These are phyloP conservation scores for Mycena alexandri DNA, from an alignment of 768 basidiomycete species.

Conservation along the genomic window DNA sequence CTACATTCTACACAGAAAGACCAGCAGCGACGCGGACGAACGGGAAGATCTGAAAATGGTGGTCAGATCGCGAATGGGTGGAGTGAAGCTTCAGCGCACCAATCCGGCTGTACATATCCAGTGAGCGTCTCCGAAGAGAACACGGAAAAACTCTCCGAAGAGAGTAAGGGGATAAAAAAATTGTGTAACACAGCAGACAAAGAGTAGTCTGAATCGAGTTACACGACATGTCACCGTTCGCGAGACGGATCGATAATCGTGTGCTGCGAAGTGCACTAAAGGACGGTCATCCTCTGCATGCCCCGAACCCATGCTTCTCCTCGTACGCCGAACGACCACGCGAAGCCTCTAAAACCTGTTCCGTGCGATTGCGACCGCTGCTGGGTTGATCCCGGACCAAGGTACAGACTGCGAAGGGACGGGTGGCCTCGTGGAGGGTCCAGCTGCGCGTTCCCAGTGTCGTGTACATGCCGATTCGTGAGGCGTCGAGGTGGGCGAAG, in stretches of 20 bases:
- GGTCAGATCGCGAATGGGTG: neutral
- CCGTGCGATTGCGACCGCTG: conserved; percentile 2
- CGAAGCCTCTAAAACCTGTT: conserved; percentile 22
- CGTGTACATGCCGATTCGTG: conserved; percentile 31
- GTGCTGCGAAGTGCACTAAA: conserved; percentile 81
- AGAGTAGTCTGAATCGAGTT: conserved; percentile 84
- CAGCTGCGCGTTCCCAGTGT: conserved; percentile 28
- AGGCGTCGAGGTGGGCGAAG: conserved; percentile 28
- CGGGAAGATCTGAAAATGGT: too few species aligned
- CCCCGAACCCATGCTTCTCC: conserved; percentile 39
- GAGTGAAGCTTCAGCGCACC: neutral
- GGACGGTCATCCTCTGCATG: conserved; percentile 49
- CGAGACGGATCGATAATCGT: conserved; percentile 41
- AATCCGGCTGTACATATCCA: neutral
- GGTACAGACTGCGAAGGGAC: conserved; percentile 35
- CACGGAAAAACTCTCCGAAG: conserved; percentile 23
- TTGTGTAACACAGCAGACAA: conserved; percentile 59
- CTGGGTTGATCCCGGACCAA: conserved; percentile 25
- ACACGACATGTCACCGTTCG: conserved; percentile 44
- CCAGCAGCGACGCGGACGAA: too few species aligned
- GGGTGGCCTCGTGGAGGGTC: conserved; percentile 31
- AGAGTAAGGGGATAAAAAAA: conserved; percentile 47
- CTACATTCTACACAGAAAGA: too few species aligned
- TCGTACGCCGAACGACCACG: conserved; percentile 37
- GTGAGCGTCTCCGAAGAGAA: neutral